Evolutionary conservation across 1,284 basidiomycete genomes (phyloP).

Genomic region (Ustilago sp.): DNA sequence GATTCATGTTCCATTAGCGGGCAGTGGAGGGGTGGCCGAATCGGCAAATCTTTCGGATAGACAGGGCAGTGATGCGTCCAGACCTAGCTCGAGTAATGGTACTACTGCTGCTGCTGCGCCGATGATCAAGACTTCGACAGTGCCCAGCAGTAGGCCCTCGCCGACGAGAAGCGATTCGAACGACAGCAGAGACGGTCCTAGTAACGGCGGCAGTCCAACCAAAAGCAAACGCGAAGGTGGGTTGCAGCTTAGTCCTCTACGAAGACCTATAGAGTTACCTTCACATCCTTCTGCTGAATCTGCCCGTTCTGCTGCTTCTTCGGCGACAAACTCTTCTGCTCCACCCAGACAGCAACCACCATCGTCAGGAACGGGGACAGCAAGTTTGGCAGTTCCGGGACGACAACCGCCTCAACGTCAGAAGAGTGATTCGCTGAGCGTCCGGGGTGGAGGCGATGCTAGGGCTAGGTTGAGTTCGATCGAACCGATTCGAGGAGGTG

Average conservation of each 20-base stretch:
- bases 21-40: constrained; percentile 20
- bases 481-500: constrained; percentile 61
- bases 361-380: background rate
- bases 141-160: background rate
- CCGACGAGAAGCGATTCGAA: constrained; percentile 15
- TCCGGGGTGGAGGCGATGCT: constrained; percentile 45
- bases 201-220: constrained; percentile 16
- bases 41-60: constrained; percentile 34
- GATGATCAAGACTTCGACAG: constrained; percentile 11
- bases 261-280: constrained; percentile 27
- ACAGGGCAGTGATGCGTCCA: constrained; percentile 26
- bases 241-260: constrained; percentile 33
- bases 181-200: constrained; percentile 11
- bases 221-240: constrained; percentile 32
- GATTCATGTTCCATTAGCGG: constrained; percentile 38
- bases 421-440: constrained; percentile 37
- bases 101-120: constrained; percentile 13
- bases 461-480: constrained; percentile 61
- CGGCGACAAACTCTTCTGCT: background rate
- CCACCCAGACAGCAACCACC: constrained; percentile 3
- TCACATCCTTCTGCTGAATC: constrained; percentile 23
- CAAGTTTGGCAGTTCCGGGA: constrained; percentile 20
- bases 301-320: constrained; percentile 14
- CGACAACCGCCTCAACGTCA: constrained; percentile 22
- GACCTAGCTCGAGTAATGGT: constrained; percentile 21